phyloP scores from a whole-genome alignment of 1,284 basidiomycete genomes.

The Apiotrichum gamsii region DNA sequence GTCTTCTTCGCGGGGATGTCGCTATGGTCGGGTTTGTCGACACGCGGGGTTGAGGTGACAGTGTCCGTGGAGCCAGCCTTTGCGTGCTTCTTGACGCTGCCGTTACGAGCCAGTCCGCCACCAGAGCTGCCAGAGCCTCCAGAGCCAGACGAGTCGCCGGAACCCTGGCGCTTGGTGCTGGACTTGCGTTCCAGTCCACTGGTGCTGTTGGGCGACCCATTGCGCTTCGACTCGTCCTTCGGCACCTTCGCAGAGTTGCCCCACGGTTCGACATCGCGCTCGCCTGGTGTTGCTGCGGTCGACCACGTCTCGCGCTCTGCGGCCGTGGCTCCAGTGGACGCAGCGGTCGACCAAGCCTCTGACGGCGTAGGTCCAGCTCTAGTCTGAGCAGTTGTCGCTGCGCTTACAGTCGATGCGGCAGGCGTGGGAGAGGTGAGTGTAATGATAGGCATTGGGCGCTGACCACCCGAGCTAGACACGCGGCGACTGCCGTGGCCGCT shows the following conservation, averaged over 20 bases:
- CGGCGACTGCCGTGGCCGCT: no score
- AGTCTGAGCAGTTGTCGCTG: neutral
- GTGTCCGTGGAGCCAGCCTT: no score
- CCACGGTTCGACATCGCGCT: conserved; percentile 2
- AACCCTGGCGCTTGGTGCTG: no score
- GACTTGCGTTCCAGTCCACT: no score
- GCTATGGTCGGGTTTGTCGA: neutral
- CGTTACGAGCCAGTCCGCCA: conserved; percentile 1
- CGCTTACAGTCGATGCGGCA: no score
- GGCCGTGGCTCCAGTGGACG: neutral
- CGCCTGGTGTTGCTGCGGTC: conserved; percentile 43
- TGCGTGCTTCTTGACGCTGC: no score
- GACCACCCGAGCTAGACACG: conserved; percentile 8
- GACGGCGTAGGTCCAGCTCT: no score
- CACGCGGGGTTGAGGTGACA: no score
- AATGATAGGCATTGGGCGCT: neutral
- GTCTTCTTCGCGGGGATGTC: conserved; percentile 32
- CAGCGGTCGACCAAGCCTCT: no score
- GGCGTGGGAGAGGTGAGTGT: neutral
- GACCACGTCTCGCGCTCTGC: conserved; percentile 29
- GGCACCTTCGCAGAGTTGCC: no score
- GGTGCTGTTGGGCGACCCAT: no score
- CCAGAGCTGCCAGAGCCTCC: neutral
- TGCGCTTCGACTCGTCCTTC: conserved; percentile 12
- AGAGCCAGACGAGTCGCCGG: no score